phyloP scores from a whole-genome alignment of 2,329 filamentous ascomycete species.

The Hymenoscyphus linearis region DNA sequence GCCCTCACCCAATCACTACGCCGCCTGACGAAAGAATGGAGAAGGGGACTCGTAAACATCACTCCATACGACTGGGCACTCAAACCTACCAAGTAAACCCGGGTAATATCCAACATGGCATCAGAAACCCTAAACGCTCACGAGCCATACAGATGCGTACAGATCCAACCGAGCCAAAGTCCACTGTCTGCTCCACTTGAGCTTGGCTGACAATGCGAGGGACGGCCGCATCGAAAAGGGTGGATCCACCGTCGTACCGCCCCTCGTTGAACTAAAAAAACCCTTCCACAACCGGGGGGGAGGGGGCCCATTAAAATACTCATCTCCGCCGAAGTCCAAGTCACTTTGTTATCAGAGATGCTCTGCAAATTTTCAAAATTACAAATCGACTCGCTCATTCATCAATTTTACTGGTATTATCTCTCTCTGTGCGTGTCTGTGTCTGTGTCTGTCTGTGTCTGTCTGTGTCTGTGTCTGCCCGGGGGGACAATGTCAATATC shows the following conservation, averaged over 20 bases:
- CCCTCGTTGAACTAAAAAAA: neutral
- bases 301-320: neutral
- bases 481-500: neutral
- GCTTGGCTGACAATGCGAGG: neutral
- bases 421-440: too few relatives aligned
- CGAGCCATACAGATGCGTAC: neutral
- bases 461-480: too few relatives aligned
- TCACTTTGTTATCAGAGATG: neutral
- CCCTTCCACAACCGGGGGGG: neutral
- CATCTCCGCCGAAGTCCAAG: neutral
- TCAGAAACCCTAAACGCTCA: neutral
- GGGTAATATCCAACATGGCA: neutral
- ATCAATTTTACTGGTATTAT: neutral
- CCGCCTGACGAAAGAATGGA: neutral
- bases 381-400: neutral
- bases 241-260: neutral
- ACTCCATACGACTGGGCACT: neutral
- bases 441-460: too few relatives aligned
- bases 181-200: neutral
- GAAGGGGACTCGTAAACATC: neutral
- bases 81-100: neutral
- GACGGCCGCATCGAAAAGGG: neutral
- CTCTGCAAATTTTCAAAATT: neutral
- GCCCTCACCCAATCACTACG: neutral
- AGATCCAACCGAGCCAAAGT: neutral